Evolutionary conservation across 176 grass and related monocot species (phyloP).

Genomic region (Ampelocalamus luodianensis): DNA sequence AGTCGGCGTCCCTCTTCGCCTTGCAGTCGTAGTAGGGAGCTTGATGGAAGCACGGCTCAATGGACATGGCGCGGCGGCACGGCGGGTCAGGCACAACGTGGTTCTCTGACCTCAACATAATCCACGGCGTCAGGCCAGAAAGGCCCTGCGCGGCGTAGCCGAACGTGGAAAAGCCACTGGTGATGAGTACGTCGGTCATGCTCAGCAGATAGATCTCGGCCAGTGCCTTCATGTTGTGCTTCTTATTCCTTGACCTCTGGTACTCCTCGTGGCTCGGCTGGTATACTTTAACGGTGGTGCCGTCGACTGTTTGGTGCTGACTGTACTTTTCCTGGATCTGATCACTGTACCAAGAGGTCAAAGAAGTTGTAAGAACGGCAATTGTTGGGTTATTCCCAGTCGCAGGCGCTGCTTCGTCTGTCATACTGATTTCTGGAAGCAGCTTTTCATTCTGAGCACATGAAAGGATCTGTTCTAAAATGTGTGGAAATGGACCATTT

Average conservation of each 20-base stretch:
- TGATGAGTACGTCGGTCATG: slow-evolving; percentile 69
- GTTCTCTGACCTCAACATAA: slow-evolving; percentile 58
- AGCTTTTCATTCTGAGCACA: slow-evolving; percentile 64
- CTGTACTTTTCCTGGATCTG: slow-evolving; percentile 57
- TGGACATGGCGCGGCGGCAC: slow-evolving; percentile 61
- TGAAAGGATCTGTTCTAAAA: slow-evolving; percentile 67
- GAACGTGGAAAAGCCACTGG: slow-evolving; percentile 74
- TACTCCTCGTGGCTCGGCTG: slow-evolving; percentile 71
- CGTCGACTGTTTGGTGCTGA: slow-evolving; percentile 49
- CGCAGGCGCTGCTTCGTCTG: slow-evolving; percentile 7
- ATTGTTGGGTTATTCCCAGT: slow-evolving; percentile 46
- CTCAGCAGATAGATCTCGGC: slow-evolving; percentile 84
- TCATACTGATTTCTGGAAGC: slow-evolving; percentile 47
- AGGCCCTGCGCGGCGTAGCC: slow-evolving; percentile 70
- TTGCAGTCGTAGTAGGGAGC: slow-evolving; percentile 71
- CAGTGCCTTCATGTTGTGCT: slow-evolving; percentile 80
- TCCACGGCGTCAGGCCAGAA: slow-evolving; percentile 63
- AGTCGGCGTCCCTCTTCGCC: slow-evolving; percentile 48
- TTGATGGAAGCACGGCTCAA: slow-evolving; percentile 78
- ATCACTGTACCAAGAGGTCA: slow-evolving; percentile 62
- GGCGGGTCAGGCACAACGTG: slow-evolving; percentile 49
- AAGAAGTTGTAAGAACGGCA: slow-evolving; percentile 61
- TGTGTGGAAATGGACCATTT: slow-evolving; percentile 54
- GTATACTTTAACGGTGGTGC: slow-evolving; percentile 51
- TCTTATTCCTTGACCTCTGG: slow-evolving; percentile 56